phyloP scores from a whole-genome alignment of 2,329 filamentous ascomycete species.

The Thielaviopsis populi region DNA sequence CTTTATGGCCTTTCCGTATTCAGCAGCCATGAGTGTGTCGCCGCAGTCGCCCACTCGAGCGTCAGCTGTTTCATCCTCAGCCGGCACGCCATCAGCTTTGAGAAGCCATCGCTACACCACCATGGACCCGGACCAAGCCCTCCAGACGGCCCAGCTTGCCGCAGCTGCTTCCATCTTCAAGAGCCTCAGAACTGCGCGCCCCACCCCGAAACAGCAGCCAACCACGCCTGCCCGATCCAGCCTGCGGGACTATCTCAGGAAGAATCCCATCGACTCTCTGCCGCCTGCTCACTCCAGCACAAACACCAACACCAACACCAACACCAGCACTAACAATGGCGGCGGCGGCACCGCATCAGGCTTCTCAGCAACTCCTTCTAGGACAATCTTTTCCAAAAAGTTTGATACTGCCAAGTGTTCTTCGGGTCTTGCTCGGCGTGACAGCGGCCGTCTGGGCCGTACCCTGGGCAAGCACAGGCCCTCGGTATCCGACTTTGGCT shows the following conservation, averaged over 20 bases:
- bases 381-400: neutral
- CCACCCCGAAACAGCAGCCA: neutral
- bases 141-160: conserved; percentile 6
- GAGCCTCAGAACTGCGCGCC: neutral
- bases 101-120: conserved; percentile 9
- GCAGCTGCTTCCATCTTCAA: conserved; percentile 12
- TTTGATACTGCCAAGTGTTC: neutral
- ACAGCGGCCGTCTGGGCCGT: neutral
- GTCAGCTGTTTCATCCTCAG: neutral
- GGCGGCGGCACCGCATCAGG: neutral
- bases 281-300: neutral
- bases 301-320: neutral
- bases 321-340: neutral
- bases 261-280: conserved; percentile 1
- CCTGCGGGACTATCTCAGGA: conserved; percentile 6
- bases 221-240: neutral
- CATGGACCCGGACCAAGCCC: conserved; percentile 10
- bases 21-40: neutral
- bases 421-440: neutral
- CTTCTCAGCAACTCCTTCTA: neutral
- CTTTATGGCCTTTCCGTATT: neutral
- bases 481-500: conserved; percentile 11
- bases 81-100: neutral
- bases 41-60: conserved; percentile 1
- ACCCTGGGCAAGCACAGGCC: conserved; percentile 4